Percentiles rank a stretch among this genome's conserved stretches.
Conservation (phyloP, 495 filamentous ascomycete genomes). For the Aspergillus ellipticus region DNA sequence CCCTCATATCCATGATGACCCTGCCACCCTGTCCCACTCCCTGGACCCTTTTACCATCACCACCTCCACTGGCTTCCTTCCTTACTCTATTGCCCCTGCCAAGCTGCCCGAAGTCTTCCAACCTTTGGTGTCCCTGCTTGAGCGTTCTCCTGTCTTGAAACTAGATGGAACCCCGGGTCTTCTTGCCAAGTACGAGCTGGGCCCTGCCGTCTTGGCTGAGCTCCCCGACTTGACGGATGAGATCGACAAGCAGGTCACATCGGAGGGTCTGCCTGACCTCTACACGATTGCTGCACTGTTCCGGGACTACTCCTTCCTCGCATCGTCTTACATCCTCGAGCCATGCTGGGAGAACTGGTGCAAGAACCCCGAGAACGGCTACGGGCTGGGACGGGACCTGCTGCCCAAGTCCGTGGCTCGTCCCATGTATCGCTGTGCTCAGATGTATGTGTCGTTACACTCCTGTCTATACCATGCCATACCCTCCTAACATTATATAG, state of each 20-base stretch:
- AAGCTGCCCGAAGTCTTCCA: conserved; percentile 62
- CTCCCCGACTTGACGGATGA: conserved; percentile 70
- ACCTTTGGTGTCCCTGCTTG: conserved; percentile 62
- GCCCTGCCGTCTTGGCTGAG: conserved; percentile 59
- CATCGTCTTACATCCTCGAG: conserved; percentile 86
- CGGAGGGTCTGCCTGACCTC: conserved; percentile 54
- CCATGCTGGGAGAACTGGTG: conserved; percentile 77
- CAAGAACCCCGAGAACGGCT: conserved; percentile 57
- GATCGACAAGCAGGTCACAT: conserved; percentile 59
- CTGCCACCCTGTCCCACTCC: conserved; percentile 53
- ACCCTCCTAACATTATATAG: conserved; percentile 19
- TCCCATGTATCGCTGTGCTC: conserved; percentile 73
- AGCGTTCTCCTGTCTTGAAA: conserved; percentile 71
- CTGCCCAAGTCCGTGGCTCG: conserved; percentile 66
- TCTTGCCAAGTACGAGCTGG: conserved; percentile 66
- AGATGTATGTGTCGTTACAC: conserved; percentile 57
- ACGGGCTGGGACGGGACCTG: conserved; percentile 69
- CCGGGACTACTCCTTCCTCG: conserved; percentile 85
- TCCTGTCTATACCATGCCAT: not conserved
- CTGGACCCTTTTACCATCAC: conserved; percentile 80
- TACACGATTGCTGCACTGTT: conserved; percentile 78
- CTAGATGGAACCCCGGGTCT: conserved; percentile 67
- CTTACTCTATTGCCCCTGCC: conserved; percentile 37
- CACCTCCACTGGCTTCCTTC: conserved; percentile 70
- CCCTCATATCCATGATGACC: conserved; percentile 55